Evolutionary conservation across 805 yeast species (phyloP), one percentile per base, ranked within the genome.

Genomic region (Millerozyma miso): DNA sequence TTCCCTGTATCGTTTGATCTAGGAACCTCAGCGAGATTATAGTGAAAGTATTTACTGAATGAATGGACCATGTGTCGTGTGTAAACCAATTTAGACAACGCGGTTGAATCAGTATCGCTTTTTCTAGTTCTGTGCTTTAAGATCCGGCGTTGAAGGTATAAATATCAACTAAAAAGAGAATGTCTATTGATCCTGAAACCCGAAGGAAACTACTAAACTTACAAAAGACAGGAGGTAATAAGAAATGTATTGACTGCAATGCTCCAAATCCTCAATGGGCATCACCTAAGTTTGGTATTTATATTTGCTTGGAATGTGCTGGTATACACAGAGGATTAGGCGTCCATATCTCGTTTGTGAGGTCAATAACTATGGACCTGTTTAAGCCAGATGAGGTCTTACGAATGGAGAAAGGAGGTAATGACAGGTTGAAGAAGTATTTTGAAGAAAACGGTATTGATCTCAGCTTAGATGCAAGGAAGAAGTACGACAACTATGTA

Each of bases 221-320:
- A 47, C 98, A 91, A 59, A 88, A 88, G 60, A 71, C 73, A 37
- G 95, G 91, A 19, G 83, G 73, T 12, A 61, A 61, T 45, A 88
- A 85, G 69, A 83, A 80, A 62, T 93, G 99, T 66, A 85, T 88
- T 63, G 99, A 93, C 63, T 93, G 99, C 66, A 75, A 71, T 32
- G 95, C 97, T 1, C 96, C 96, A 45, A 91, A 90, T 61, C 99
- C 99, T 7, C 99, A 93, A 64, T 93, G 99, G 99, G 97, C 98
- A 1, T 88, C 97, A 12, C 98, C 98, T 31, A 93, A 93, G 65
- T 89, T 91, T 67, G 99, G 99, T 46, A 86, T 93, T 47, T 93
- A 90, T 66, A 91, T 93, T 59, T 93, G 99, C 65, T 76, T 93
- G 33, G 99, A 93, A 62, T 93, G 99, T 71, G 99, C 99, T 15